Evolutionary conservation across 768 basidiomycete species (phyloP).

Genomic region (Amanita molliuscula): DNA sequence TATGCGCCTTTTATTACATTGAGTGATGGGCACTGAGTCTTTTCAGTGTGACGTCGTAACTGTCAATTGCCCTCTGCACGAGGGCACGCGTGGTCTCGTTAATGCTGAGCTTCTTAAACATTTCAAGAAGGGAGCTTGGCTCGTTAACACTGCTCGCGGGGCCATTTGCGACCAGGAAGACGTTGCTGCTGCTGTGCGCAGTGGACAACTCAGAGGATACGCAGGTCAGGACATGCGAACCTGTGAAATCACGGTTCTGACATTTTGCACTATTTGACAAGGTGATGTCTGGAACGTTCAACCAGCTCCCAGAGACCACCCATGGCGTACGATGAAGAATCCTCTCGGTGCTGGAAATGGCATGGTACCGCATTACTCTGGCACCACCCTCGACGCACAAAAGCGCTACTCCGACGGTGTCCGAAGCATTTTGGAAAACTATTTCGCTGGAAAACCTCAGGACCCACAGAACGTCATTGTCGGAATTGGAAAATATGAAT

Average conservation of each 20-base stretch:
- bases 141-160: slow-evolving; percentile 90
- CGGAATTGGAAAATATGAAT: slow-evolving; percentile 39
- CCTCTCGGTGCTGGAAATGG: slow-evolving; percentile 79
- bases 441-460: slow-evolving; percentile 52
- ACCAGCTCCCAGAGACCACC: slow-evolving; percentile 78
- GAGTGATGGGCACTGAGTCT: neutral
- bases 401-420: slow-evolving; percentile 72
- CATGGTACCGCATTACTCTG: slow-evolving; percentile 83
- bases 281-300: slow-evolving; percentile 84
- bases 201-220: slow-evolving; percentile 63
- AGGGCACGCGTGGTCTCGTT: slow-evolving; percentile 70
- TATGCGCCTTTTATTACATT: slow-evolving; percentile 2
- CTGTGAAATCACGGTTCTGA: slow-evolving; percentile 19
- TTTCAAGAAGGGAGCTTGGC: slow-evolving; percentile 89
- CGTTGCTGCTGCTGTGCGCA: slow-evolving; percentile 65
- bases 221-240: slow-evolving; percentile 18
- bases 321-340: slow-evolving; percentile 80
- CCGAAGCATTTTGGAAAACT: slow-evolving; percentile 64
- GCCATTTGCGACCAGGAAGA: slow-evolving; percentile 84
- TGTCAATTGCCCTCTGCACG: slow-evolving; percentile 86
- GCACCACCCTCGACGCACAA: slow-evolving; percentile 86
- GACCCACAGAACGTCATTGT: slow-evolving; percentile 78
- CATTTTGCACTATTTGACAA: slow-evolving; percentile 3
- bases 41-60: slow-evolving; percentile 66
- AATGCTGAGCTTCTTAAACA: slow-evolving; percentile 75